These are phyloP conservation scores for Saposhnikovia divaricata DNA, from an alignment of 129 eudicot species.

Conservation along the genomic window DNA sequence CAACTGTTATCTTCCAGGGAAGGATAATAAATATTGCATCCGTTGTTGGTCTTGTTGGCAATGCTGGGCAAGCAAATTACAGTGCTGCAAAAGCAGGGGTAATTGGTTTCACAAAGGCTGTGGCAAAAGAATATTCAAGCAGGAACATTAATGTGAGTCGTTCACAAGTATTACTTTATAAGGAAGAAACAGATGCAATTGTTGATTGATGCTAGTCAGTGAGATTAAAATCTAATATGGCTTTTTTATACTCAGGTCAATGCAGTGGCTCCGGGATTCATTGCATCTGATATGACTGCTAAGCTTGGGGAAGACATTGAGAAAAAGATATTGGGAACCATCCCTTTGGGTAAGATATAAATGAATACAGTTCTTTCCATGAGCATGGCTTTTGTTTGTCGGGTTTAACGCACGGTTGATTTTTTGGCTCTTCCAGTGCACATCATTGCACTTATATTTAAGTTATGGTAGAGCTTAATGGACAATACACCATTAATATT, in stretches of 20 bases:
- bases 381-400: neutral
- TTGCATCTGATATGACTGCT: conserved; percentile 97
- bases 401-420: neutral
- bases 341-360: conserved; percentile 68
- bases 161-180: neutral
- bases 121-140: conserved; percentile 90
- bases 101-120: conserved; percentile 83
- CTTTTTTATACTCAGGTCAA: conserved; percentile 47
- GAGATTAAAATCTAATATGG: neutral
- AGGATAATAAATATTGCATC: conserved; percentile 94
- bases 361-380: neutral
- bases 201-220: neutral
- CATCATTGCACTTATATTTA: neutral
- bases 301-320: conserved; percentile 83
- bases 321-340: conserved; percentile 62
- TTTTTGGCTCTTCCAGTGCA: neutral
- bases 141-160: conserved; percentile 78
- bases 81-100: conserved; percentile 99
- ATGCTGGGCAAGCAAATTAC: conserved; percentile 94
- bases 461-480: neutral
- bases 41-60: conserved; percentile 89
- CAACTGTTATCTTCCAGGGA: conserved; percentile 43
- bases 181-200: neutral
- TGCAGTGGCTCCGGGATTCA: conserved; percentile 98
- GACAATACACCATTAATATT: neutral